Conservation (phyloP, 2,329 filamentous ascomycete genomes). For the Colletotrichum camelliae region DNA sequence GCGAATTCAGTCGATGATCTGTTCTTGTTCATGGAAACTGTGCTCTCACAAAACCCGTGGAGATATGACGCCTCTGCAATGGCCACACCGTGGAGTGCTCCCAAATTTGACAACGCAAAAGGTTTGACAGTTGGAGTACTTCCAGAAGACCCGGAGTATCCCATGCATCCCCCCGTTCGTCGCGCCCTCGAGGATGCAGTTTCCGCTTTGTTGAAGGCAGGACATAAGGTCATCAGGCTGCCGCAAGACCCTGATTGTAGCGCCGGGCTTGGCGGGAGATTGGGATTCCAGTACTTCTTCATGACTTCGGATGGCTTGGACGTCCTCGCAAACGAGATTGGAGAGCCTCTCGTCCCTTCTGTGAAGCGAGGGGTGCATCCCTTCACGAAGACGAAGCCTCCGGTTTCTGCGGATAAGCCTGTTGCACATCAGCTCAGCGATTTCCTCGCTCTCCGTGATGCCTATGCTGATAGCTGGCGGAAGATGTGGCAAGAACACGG, state of each 20-base stretch:
- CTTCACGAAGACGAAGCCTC: slow-evolving; percentile 30
- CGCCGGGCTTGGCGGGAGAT: slow-evolving; percentile 34
- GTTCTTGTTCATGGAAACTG: slow-evolving; percentile 43
- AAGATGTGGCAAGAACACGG: slow-evolving; percentile 43
- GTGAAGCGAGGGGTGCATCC: slow-evolving; percentile 29
- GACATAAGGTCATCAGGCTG: slow-evolving; percentile 48
- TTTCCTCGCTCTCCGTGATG: slow-evolving; percentile 39
- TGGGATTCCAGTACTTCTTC: slow-evolving; percentile 45
- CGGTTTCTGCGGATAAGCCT: slow-evolving; percentile 30
- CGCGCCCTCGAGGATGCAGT: slow-evolving; percentile 47
- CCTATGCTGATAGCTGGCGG: slow-evolving; percentile 44
- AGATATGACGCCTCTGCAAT: slow-evolving; percentile 45
- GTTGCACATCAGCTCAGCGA: slow-evolving; percentile 43
- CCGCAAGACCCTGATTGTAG: slow-evolving; percentile 31
- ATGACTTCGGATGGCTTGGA: slow-evolving; percentile 33
- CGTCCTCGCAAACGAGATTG: slow-evolving; percentile 33
- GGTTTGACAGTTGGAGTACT: slow-evolving; percentile 53
- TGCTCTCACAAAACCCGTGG: slow-evolving; percentile 48
- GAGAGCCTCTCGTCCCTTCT: slow-evolving; percentile 49
- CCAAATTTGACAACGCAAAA: slow-evolving; percentile 13
- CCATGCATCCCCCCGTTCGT: slow-evolving; percentile 55
- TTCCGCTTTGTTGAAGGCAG: slow-evolving; percentile 41
- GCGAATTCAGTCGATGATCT: slow-evolving; percentile 45
- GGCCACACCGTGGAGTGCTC: slow-evolving; percentile 51
- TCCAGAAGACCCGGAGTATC: slow-evolving; percentile 49